Evolutionary conservation across 2,329 filamentous ascomycete species (phyloP), one percentile per base, ranked within the genome.

Genomic region (Arachnomyces sp.): DNA sequence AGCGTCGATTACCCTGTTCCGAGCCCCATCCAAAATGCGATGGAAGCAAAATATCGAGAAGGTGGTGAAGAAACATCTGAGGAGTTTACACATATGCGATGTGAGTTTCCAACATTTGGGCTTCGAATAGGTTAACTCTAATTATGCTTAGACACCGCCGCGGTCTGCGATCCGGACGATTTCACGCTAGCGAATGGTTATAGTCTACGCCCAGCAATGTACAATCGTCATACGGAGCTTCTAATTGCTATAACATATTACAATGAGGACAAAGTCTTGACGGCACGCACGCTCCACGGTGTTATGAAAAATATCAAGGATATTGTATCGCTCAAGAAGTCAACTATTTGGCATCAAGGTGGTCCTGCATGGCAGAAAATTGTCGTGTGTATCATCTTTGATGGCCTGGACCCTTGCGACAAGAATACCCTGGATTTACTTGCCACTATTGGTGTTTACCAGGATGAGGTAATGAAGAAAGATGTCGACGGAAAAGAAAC

Each of bases 301-400:
- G 89, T 95, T 39, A 96, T 98, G 92, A 88, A 95, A 65, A 96
- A 96, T 64, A 93, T 96, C 56, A 84, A 90, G 47, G 92, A 98
- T 57, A 96, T 98, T 60, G 90, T 96, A 57, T 96, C 95, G 68
- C 75, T 96, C 48, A 96, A 96, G 71, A 95, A 95, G 70, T 95
- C 92, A 28, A 90, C 93, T 55, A 98, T 98, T 72, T 98, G 92
- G 92, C 95, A 96, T 72, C 94, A 95, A 71, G 92, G 92, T 55
- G 92, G 92, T 42, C 92, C 92, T 7, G 92, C 92, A 41, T 98
- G 92, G 92, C 92, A 98, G 64, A 98, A 98, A 73, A 96, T 98
- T 59, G 92, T 96, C 25, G 92, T 96, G 44, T 93, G 86, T 63
- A 71, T 96, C 50, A 87, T 98, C 48, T 96, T 96, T 56, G 92